Conservation (phyloP, 345 rosid genomes). For the Citrus glauca region DNA sequence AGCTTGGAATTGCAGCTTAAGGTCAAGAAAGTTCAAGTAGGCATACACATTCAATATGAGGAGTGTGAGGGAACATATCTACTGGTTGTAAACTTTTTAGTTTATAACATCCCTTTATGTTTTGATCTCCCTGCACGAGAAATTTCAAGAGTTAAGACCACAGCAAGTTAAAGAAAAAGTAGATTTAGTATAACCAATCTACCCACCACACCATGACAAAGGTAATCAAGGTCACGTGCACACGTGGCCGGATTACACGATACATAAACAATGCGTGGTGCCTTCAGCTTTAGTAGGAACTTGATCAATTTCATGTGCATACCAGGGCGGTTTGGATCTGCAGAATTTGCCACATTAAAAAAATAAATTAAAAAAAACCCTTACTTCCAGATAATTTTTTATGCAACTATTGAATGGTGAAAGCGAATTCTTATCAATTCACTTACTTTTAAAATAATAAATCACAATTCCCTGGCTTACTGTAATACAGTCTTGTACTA, state of each 20-base stretch:
- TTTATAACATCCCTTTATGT: conserved; percentile 64
- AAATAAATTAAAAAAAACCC: no score
- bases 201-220: conserved; percentile 83
- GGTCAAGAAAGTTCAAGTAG: conserved; percentile 65
- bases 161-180: not conserved
- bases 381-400: not conserved
- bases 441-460: not conserved
- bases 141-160: conserved; percentile 17
- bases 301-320: conserved; percentile 95
- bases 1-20: not conserved
- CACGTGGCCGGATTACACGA: conserved; percentile 96
- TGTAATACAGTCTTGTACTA: not conserved
- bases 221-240: conserved; percentile 93
- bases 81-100: conserved; percentile 77
- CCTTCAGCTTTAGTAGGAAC: conserved; percentile 72
- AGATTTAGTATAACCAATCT: not conserved
- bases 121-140: conserved; percentile 54
- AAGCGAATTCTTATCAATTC: not conserved
- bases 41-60: conserved; percentile 91
- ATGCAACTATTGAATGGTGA: not conserved
- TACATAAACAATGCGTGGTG: conserved; percentile 72
- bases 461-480: not conserved
- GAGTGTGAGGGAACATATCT: conserved; percentile 97
- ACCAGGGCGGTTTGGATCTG: conserved; percentile 98
- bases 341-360: conserved; percentile 10